phyloP scores from a whole-genome alignment of 352 stramenopile genomes.

The Phytophthora gonapodyides region DNA sequence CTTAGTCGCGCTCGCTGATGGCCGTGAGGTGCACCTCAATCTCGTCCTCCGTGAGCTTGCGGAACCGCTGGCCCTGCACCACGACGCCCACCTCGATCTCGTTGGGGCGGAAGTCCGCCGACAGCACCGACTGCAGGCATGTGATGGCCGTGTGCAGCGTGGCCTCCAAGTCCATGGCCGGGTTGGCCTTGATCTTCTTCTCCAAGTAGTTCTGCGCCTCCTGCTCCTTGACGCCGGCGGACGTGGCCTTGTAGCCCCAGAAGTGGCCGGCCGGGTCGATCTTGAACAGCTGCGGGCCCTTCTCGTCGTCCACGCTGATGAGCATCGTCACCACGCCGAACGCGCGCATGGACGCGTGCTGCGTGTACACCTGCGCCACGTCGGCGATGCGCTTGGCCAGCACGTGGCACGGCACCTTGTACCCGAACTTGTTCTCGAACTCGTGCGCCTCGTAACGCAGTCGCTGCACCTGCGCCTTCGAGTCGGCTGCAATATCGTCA shows the following conservation, averaged over 20 bases:
- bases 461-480: constrained; percentile 93
- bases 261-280: constrained; percentile 99
- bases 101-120: constrained; percentile 97
- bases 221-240: constrained; percentile 96
- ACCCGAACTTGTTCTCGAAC: constrained; percentile 98
- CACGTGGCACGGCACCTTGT: constrained; percentile 94
- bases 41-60: constrained; percentile 95
- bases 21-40: constrained; percentile 98
- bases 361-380: constrained; percentile 96
- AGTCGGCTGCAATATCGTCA: constrained; percentile 66
- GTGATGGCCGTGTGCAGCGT: constrained; percentile 97
- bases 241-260: constrained; percentile 94
- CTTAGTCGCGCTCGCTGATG: constrained; percentile 95
- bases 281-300: constrained; percentile 98
- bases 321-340: constrained; percentile 97
- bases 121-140: constrained; percentile 97
- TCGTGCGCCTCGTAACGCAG: constrained; percentile 97
- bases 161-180: constrained; percentile 91
- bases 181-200: constrained; percentile 95
- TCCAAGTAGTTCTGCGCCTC: constrained; percentile 99
- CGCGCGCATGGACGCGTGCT: constrained; percentile 94
- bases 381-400: constrained; percentile 98
- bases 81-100: constrained; percentile 94
- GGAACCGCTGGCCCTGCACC: constrained; percentile 78
- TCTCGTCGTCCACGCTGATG: constrained; percentile 98